Evolutionary conservation across 208 protist genomes (phyloP).

Genomic region (Trypanosoma theileri): DNA sequence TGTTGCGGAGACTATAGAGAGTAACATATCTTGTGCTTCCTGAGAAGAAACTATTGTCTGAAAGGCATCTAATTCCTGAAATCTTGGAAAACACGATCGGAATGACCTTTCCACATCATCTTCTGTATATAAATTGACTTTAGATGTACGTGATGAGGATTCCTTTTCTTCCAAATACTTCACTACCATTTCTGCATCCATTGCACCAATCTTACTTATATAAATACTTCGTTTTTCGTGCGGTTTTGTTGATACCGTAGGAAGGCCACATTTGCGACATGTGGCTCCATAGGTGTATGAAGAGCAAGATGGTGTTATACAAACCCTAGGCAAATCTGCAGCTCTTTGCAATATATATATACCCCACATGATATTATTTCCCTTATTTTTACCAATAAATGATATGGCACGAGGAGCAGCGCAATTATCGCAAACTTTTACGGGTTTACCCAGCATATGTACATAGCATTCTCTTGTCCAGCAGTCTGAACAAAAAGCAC

Average conservation of each 20-base stretch:
- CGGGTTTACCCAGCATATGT: conserved; percentile 41
- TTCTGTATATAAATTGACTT: conserved; percentile 34
- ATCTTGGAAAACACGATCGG: conserved; percentile 43
- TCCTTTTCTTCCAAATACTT: conserved; percentile 46
- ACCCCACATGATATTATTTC: conserved; percentile 55
- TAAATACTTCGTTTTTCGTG: conserved; percentile 59
- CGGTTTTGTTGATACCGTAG: conserved; percentile 64
- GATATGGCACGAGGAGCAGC: conserved; percentile 57
- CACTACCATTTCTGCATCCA: conserved; percentile 34
- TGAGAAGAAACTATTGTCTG: conserved; percentile 26
- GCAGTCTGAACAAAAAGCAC: conserved; percentile 57
- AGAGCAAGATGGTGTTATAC: conserved; percentile 49
- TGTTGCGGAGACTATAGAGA: conserved; percentile 50
- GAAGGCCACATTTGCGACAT: conserved; percentile 54
- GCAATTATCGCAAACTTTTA: conserved; percentile 62
- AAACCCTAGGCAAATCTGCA: conserved; percentile 58
- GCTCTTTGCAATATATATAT: conserved; percentile 61
- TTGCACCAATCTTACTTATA: conserved; percentile 25
- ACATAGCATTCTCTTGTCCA: conserved; percentile 49
- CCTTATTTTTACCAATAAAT: conserved; percentile 37
- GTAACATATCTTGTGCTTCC: conserved; percentile 51
- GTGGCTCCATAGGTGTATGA: conserved; percentile 40
- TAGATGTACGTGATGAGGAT: conserved; percentile 32
- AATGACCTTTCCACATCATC: conserved; percentile 49
- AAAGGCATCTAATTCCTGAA: conserved; percentile 57